These are phyloP conservation scores for Pseudoscleropodium purum DNA, from an alignment of 225 moss, liverwort and hornwort species.

Conservation along the genomic window DNA sequence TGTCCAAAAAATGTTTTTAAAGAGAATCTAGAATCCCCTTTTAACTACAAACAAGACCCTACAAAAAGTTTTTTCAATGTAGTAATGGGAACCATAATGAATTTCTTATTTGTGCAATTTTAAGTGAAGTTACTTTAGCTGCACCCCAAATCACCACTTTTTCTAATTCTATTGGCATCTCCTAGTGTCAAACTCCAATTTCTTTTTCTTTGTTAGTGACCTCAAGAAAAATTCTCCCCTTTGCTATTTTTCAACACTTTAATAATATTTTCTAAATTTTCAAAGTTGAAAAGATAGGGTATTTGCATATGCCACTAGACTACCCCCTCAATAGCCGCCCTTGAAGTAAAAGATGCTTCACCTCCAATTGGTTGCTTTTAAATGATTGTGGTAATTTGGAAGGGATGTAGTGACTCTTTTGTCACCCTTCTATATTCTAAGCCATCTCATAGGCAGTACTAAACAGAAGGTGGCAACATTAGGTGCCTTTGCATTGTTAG, in stretches of 20 bases:
- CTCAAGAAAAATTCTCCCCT: background rate
- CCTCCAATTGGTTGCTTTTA: background rate
- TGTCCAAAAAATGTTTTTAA: too few relatives aligned
- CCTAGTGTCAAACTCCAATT: background rate
- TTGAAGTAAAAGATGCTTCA: background rate
- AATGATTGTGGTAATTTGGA: background rate
- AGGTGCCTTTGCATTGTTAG: fast-evolving
- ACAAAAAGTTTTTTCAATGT: too few relatives aligned
- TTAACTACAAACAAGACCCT: too few relatives aligned
- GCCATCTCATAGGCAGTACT: background rate
- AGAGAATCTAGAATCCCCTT: too few relatives aligned
- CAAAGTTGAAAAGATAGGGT: background rate
- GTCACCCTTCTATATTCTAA: fast-evolving
- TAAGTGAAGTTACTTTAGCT: too few relatives aligned
- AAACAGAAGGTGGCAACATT: fast-evolving
- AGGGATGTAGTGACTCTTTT: fast-evolving
- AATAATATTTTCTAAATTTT: fast-evolving
- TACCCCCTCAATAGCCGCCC: fast-evolving
- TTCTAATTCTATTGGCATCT: fast-evolving
- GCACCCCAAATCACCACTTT: background rate
- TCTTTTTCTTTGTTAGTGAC: background rate
- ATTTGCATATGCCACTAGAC: too few relatives aligned
- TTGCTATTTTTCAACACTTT: fast-evolving
- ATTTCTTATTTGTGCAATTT: too few relatives aligned
- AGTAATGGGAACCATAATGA: too few relatives aligned